Evolutionary conservation across 495 filamentous ascomycete species (phyloP), one percentile per base, ranked within the genome.

Genomic region (Penicillium flavigenum): DNA sequence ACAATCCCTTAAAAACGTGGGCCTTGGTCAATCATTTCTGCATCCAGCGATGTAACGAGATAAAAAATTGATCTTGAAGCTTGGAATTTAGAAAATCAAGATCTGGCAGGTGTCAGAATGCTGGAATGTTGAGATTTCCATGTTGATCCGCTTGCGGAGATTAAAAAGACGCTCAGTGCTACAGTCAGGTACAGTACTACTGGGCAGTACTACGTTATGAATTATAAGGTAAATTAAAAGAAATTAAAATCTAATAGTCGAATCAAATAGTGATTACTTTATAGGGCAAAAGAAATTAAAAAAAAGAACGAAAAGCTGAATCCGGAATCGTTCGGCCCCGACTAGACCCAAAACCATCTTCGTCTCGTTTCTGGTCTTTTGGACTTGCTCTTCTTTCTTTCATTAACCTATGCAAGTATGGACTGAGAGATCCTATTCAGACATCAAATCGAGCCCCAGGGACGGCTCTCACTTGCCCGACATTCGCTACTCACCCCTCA

Each of bases 251-350:
- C 29, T 11, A 31, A 10, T 31, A 9, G 14, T 47, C 6, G 5
- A 38, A 38, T 51, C 11, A 51, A 43, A 42, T 31, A 31, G n/a
- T 17, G 1, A 42, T 19, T 42, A 20, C n/a, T 10, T 8, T 17
- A 19, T 19, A 26, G 14, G 34, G 14, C 20, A 6, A 42, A 41
- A 29, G 9, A 22, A 43, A 22, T 22, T n/a, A n/a, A 27, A 31
- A 39, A 52, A 27, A n/a, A 41, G 24, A 39, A 24, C 24, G 3
- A 50, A 50, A n/a, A 10, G 16, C 38, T 29, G 22, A 44, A 44
- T 43, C 38, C 51, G 51, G 51, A 27, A 53, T 32, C 38, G n/a
- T 32, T 53, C 51, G 51, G 51, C 19, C 29, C 47, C n/a, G 51
- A 52, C 50, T 52, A 52, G 38, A 34, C 51, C 38, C 39, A 31